Evolutionary conservation across 306 rosid species (phyloP), one percentile per base, ranked within the genome.

Genomic region (Senna siamea): DNA sequence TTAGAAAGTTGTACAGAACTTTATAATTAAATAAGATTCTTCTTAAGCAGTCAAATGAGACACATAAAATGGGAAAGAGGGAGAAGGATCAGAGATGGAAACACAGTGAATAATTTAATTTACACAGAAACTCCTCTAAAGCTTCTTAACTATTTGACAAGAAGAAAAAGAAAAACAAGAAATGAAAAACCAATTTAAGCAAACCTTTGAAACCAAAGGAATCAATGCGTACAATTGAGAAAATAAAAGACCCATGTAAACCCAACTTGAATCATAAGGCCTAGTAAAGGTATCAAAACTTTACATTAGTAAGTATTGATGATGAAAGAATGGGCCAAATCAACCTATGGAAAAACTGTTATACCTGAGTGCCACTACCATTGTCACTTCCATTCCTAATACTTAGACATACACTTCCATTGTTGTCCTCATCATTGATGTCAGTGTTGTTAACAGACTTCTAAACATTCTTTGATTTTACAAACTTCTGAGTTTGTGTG

Each of bases 341-440:
- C 66, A 59, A 59, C 13, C 18, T 8, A 59, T 34, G 26, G 10
- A 18, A n/a, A 12, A 59, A 59, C 13, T 15, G 22, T n/a, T 15
- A 62, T 4, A 93, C 98, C 95, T 93, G 96, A 61, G 95, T 88
- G 70, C 93, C 95, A 73, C 96, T 93, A 61, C 93, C 98, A 57
- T 87, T 82, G 72, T 87, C 96, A 74, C 95, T 90, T 71, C 87
- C 90, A 78, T 76, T 88, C 64, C 86, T 87, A 72, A 61, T 78
- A 79, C 85, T 87, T 68, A 85, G 60, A 80, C 88, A 92, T 44
- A 22, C 53, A 78, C 92, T 85, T 83, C 70, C 90, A 76, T 74
- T 62, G 47, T 88, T 86, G 56, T 88, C 92, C 69, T 81, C 91
- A 5, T 85, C 95, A 66, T 84, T 82, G 89, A 96, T 87, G 76